phyloP scores from a whole-genome alignment of 2,329 filamentous ascomycete species.

The Boeremia lycopersici region DNA sequence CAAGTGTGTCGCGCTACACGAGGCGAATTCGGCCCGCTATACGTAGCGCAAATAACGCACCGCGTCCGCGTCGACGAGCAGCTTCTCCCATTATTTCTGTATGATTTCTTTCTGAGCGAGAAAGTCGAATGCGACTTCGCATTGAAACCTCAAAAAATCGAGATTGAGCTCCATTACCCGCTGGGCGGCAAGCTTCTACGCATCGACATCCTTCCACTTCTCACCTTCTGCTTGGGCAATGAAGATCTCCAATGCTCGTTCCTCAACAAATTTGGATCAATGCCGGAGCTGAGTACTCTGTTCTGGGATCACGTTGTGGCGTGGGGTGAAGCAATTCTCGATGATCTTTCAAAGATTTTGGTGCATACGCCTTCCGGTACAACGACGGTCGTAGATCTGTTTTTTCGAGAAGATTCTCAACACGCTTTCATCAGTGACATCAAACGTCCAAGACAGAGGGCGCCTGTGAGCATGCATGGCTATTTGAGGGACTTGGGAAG shows the following conservation, averaged over 20 bases:
- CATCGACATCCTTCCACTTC: neutral
- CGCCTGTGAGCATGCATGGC: neutral
- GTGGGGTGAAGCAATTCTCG: slow-evolving; percentile 4
- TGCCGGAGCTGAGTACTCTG: slow-evolving; percentile 1
- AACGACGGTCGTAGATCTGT: slow-evolving; percentile 1
- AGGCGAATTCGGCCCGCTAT: slow-evolving; percentile 8
- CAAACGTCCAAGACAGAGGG: neutral
- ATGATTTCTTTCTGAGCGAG: neutral
- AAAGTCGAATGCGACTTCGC: neutral
- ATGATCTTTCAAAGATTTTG: neutral
- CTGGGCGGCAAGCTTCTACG: neutral
- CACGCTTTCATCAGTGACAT: neutral
- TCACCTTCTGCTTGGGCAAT: neutral
- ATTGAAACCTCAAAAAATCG: slow-evolving; percentile 2
- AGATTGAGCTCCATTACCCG: slow-evolving; percentile 4
- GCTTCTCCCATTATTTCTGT: neutral
- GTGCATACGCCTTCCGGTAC: neutral
- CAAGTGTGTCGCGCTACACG: slow-evolving; percentile 8
- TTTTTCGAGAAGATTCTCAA: neutral
- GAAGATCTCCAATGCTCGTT: slow-evolving; percentile 7
- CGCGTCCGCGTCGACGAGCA: slow-evolving; percentile 3
- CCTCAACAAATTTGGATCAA: slow-evolving; percentile 5
- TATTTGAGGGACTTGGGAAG: neutral
- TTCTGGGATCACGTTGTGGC: slow-evolving; percentile 1
- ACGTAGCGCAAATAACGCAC: slow-evolving; percentile 4